phyloP scores from a whole-genome alignment of 345 rosid genomes.

The Pistacia integerrima region DNA sequence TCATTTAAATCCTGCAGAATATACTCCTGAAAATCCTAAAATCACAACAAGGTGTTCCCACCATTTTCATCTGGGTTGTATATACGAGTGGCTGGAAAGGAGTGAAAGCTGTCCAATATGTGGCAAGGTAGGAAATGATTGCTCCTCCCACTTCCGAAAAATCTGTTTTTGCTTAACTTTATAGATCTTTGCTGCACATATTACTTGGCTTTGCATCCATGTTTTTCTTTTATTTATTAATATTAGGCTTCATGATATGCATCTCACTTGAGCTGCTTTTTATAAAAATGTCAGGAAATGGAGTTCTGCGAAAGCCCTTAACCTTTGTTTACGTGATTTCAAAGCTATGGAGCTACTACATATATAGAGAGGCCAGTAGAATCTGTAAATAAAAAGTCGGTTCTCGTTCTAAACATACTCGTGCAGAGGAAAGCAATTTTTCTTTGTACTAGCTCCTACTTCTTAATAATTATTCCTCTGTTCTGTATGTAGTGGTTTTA shows the following conservation, averaged over 20 bases:
- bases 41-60: slow-evolving; percentile 58
- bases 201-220: neutral
- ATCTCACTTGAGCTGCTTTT: slow-evolving; percentile 14
- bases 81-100: slow-evolving; percentile 82
- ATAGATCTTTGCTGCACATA: neutral
- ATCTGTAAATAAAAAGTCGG: slow-evolving; percentile 31
- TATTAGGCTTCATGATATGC: neutral
- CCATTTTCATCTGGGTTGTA: slow-evolving; percentile 76
- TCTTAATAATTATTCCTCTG: neutral
- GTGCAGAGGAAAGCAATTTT: slow-evolving; percentile 12
- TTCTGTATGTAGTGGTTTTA: neutral
- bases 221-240: neutral
- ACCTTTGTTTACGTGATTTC: slow-evolving; percentile 17
- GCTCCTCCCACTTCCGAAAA: slow-evolving; percentile 10
- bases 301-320: slow-evolving; percentile 52
- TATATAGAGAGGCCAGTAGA: slow-evolving; percentile 11
- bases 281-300: slow-evolving; percentile 41
- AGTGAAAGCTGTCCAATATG: slow-evolving; percentile 76
- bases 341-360: slow-evolving; percentile 22
- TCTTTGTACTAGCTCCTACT: slow-evolving; percentile 3
- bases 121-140: slow-evolving; percentile 49
- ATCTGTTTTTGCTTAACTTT: neutral
- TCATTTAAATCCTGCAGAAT: slow-evolving; percentile 46
- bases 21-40: slow-evolving; percentile 65
- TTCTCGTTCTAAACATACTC: slow-evolving; percentile 17